These are phyloP conservation scores for Aurantiochytrium sp. DNA, from an alignment of 108 stramenopile genomes.

Conservation along the genomic window DNA sequence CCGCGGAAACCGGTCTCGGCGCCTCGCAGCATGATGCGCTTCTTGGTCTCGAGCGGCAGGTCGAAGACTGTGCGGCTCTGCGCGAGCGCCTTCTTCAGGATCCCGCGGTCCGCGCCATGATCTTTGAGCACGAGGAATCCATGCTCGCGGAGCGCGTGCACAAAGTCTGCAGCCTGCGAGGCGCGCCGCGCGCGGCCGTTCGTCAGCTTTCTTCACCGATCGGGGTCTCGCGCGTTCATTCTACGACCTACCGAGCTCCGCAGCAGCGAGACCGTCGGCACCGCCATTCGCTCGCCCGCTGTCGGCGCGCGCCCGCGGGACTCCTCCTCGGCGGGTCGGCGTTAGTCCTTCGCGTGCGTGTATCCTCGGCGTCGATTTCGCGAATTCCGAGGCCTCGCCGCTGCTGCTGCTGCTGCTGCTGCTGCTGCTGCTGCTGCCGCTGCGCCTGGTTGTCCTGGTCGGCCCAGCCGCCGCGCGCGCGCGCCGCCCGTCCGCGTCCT, in stretches of 20 bases:
- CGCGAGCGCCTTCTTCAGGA: not conserved
- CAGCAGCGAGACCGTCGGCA: not conserved
- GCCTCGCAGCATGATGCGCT: not conserved
- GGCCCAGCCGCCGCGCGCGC: no score
- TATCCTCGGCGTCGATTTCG: no score
- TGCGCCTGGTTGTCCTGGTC: no score
- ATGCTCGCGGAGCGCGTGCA: not conserved
- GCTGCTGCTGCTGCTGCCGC: no score
- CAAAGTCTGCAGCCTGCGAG: not conserved
- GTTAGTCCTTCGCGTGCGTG: no score
- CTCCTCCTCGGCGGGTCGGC: no score
- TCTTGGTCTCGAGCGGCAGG: not conserved
- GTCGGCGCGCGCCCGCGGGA: no score
- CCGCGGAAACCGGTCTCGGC: not conserved
- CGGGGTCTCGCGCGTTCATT: not conserved
- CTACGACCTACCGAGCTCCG: not conserved
- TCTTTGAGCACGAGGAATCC: not conserved
- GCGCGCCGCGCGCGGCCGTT: not conserved
- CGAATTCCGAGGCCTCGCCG: no score
- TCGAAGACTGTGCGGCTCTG: not conserved
- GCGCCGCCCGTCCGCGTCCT: no score
- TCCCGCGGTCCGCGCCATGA: not conserved
- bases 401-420: no score
- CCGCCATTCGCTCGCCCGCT: no score
- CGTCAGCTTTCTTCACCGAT: not conserved